Evolutionary conservation across 2,329 filamentous ascomycete species (phyloP).

Genomic region (Endoconidiophora polonica): DNA sequence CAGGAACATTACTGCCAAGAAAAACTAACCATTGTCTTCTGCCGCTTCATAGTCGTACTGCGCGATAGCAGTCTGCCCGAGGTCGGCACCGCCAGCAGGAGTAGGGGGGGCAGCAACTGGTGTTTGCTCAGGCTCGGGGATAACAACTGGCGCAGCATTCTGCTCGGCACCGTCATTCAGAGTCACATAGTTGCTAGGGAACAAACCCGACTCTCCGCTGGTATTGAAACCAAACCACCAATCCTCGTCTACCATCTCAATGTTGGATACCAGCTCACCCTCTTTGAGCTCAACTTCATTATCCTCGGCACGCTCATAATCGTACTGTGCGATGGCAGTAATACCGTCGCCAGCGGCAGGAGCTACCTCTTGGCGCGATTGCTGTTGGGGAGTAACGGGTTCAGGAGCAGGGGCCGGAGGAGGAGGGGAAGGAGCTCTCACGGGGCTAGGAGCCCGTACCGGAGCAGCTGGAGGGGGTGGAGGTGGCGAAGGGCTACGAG

Average conservation of each 20-base stretch:
- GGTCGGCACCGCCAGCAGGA: conserved; percentile 17
- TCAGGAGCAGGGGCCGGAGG: conserved; percentile 12
- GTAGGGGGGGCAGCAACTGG: conserved; percentile 21
- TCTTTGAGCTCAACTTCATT: conserved; percentile 88
- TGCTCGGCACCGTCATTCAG: conserved; percentile 42
- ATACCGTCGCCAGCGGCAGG: conserved; percentile 33
- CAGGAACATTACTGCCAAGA: not conserved
- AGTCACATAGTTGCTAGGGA: conserved; percentile 96
- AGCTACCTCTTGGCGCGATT: conserved; percentile 2
- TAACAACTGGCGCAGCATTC: conserved; percentile 19
- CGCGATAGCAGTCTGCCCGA: conserved; percentile 58
- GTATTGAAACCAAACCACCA: conserved; percentile 97
- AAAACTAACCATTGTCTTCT: conserved; percentile 62
- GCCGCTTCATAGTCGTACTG: conserved; percentile 94
- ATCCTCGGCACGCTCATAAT: conserved; percentile 95
- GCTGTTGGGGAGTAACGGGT: conserved; percentile 8
- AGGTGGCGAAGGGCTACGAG: conserved; percentile 33
- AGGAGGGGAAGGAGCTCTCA: conserved; percentile 11
- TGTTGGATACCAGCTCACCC: conserved; percentile 74
- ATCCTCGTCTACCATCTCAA: conserved; percentile 94
- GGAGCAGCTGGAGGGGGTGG: conserved; percentile 18
- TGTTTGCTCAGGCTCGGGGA: conserved; percentile 19
- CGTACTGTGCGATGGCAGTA: conserved; percentile 70
- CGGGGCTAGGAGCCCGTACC: conserved; percentile 21
- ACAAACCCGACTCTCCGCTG: conserved; percentile 70